Evolutionary conservation across 176 grass and related monocot genomes (phyloP).

Genomic region (Aegilops umbellulata): DNA sequence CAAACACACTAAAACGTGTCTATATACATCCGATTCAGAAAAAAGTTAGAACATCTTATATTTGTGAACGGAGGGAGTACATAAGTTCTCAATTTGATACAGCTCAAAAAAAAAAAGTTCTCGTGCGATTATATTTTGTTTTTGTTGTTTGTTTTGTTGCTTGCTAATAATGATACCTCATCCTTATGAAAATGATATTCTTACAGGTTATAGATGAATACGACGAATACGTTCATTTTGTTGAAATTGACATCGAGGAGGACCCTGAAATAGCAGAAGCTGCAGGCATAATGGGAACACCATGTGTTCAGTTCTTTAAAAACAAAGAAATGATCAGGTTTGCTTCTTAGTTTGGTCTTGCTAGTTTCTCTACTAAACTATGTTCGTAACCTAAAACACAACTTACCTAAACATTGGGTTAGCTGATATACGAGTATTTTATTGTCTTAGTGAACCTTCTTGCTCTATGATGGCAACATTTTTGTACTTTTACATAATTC

Average conservation of each 20-base stretch:
- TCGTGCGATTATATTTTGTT: not conserved
- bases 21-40: no score
- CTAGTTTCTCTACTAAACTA: not conserved
- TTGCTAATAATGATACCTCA: slow-evolving; percentile 1
- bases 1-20: no score
- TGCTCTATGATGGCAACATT: not conserved
- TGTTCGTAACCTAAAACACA: not conserved
- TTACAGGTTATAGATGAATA: slow-evolving; percentile 93
- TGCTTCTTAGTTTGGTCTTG: not conserved
- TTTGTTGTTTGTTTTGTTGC: slow-evolving; percentile 12
- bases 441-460: not conserved
- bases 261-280: slow-evolving; percentile 98
- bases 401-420: not conserved
- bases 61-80: no score
- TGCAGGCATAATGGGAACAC: slow-evolving; percentile 99
- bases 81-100: not conserved
- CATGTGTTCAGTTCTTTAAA: slow-evolving; percentile 98
- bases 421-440: not conserved
- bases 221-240: slow-evolving; percentile 64
- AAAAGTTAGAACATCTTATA: no score
- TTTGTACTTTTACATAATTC: not conserved
- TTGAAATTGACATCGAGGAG: slow-evolving; percentile 99
- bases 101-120: not conserved
- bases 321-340: slow-evolving; percentile 99
- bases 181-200: not conserved